Base-by-base conservation (phyloP, 1,139 yeast species). In the Hemisphaericaspora lyxosophila region DNA sequence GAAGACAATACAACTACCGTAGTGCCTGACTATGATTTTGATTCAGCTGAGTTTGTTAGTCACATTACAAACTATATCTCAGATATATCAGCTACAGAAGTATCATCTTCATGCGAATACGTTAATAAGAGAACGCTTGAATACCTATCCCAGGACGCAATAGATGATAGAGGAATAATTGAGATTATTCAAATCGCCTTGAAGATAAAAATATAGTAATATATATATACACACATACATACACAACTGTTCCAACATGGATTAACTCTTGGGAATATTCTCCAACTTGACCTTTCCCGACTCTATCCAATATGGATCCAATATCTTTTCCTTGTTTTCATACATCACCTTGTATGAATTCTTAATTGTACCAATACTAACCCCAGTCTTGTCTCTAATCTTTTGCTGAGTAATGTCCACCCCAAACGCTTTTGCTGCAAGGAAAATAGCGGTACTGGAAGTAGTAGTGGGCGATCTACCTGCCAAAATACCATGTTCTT, bases 381-480 rank as follows among this genome's bases (percentile, higher is more conserved):
- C 97, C 48, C 97, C 97, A n/a, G 96, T 80, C 51, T 86, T 86
- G 50, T 88, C 96, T 7, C 95, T 86, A 42, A 92, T 90, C 54
- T 80, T 84, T 2, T 84, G 70, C 2, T 96, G 92, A 5, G 85
- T 68, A 37, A 70, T 55, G 32, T 79, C 82, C 5, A 30, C 31
- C 3, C 75, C 82, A 29, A 86, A 86, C 16, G 90, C 67, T n/a
- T 85, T 69, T 5, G 92, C 86, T 3, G 96, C 88, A 84, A 92
- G 82, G 62, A 88, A 92, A 38, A 92, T 90, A 4, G 94, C 95
- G 0, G 97, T 94, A 7, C 97, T 97, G 0, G 97, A 97, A 54
- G 92, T 88, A 26, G 97, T 90, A 35, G 90, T 89, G 22, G 98
- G 98, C 1, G 96, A 87, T 50, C 97, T 79, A 51, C 97, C 97